Evolutionary conservation across 2,329 filamentous ascomycete species (phyloP).

Genomic region (Incumbomyces delicatus): DNA sequence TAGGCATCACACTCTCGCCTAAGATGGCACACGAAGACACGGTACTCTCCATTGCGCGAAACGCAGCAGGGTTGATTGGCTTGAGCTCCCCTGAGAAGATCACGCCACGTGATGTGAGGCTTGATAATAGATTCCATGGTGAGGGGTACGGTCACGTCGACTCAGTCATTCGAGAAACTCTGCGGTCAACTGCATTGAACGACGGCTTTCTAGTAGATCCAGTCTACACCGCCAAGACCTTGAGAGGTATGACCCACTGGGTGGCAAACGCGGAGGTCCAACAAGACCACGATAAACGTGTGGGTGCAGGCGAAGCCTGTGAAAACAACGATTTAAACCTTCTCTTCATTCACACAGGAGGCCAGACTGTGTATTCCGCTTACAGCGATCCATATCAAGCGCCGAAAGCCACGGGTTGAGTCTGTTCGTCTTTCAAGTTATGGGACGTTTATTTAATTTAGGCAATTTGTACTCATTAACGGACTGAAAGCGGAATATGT

Average conservation of each 20-base stretch:
- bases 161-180: slow-evolving; percentile 55
- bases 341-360: too few relatives aligned
- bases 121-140: slow-evolving; percentile 58
- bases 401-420: too few relatives aligned
- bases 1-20: slow-evolving; percentile 57
- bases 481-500: too few relatives aligned
- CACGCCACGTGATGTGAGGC: slow-evolving; percentile 50
- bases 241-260: slow-evolving; percentile 62
- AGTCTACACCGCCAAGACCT: slow-evolving; percentile 66
- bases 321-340: too few relatives aligned
- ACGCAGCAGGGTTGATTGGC: slow-evolving; percentile 55
- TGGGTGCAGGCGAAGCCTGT: too few relatives aligned
- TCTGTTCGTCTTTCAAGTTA: too few relatives aligned
- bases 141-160: slow-evolving; percentile 60
- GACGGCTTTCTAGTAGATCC: slow-evolving; percentile 68
- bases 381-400: too few relatives aligned
- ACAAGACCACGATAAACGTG: too few relatives aligned
- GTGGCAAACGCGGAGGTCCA: slow-evolving; percentile 31
- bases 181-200: slow-evolving; percentile 56
- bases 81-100: slow-evolving; percentile 51
- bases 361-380: too few relatives aligned
- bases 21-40: slow-evolving; percentile 52
- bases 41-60: slow-evolving; percentile 55
- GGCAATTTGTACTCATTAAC: too few relatives aligned
- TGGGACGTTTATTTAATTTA: too few relatives aligned